These are phyloP conservation scores for Coemansia aciculifera DNA, from an alignment of 192 early-diverging fungal genomes.

Conservation along the genomic window DNA sequence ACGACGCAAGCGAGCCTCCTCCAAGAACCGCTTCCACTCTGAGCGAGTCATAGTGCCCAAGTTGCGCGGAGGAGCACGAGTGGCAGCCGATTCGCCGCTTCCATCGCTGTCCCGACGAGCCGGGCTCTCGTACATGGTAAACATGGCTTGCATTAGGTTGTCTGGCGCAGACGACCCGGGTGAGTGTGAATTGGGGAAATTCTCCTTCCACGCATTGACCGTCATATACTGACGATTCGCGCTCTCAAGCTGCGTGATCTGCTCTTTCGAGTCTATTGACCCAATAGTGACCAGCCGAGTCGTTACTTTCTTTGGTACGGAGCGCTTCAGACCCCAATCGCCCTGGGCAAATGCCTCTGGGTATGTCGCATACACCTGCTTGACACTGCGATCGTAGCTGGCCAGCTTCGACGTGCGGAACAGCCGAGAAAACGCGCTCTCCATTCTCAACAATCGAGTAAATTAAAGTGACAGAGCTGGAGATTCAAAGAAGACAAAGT, in stretches of 20 bases:
- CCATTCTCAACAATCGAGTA: slow-evolving; percentile 45
- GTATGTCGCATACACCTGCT: slow-evolving; percentile 73
- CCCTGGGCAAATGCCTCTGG: slow-evolving; percentile 52
- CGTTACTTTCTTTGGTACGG: slow-evolving; percentile 63
- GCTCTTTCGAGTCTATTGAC: slow-evolving; percentile 69
- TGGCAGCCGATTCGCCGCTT: background rate
- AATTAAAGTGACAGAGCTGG: background rate
- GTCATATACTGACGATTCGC: slow-evolving; percentile 62
- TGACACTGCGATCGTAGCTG: slow-evolving; percentile 63
- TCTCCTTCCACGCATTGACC: slow-evolving; percentile 70
- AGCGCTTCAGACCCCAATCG: slow-evolving; percentile 78
- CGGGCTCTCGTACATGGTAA: slow-evolving; percentile 1
- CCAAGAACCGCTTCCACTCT: slow-evolving; percentile 65
- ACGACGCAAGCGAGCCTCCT: slow-evolving; percentile 56
- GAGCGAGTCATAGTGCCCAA: slow-evolving; percentile 58
- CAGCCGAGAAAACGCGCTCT: slow-evolving; percentile 65
- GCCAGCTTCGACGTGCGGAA: slow-evolving; percentile 70
- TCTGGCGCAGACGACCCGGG: slow-evolving; percentile 29
- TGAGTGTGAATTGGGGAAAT: slow-evolving; percentile 63
- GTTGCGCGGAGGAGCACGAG: slow-evolving; percentile 47
- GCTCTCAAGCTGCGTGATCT: slow-evolving; percentile 66
- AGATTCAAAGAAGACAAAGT: background rate
- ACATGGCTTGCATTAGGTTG: slow-evolving; percentile 39
- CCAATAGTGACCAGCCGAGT: slow-evolving; percentile 60
- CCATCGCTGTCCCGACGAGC: background rate